Conservation (phyloP, 2,329 filamentous ascomycete species). For the Dactylellina cionopaga region DNA sequence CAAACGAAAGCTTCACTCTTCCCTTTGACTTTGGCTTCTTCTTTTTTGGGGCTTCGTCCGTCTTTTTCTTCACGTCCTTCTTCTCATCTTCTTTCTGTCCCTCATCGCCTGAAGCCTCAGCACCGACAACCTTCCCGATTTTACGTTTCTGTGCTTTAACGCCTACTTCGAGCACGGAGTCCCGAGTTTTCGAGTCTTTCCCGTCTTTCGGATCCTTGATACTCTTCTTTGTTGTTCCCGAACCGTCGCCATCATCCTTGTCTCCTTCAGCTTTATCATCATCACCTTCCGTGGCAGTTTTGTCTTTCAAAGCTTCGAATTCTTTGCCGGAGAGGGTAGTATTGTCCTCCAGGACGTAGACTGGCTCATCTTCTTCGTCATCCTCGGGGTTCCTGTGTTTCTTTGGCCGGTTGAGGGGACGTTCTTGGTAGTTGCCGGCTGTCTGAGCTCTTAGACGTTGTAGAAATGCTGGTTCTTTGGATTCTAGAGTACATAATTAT, state of each 20-base stretch:
- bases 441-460: slow-evolving; percentile 55
- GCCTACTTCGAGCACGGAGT: slow-evolving; percentile 55
- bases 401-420: slow-evolving; percentile 61
- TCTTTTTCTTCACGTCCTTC: slow-evolving; percentile 20
- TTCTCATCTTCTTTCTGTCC: slow-evolving; percentile 13
- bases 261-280: slow-evolving; percentile 51
- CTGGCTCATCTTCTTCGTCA: slow-evolving; percentile 79
- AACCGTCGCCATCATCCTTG: slow-evolving; percentile 53
- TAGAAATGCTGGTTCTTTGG: slow-evolving; percentile 56
- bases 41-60: slow-evolving; percentile 27
- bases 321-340: slow-evolving; percentile 68
- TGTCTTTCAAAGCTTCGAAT: slow-evolving; percentile 62
- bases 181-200: slow-evolving; percentile 53
- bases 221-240: too few species aligned
- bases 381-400: slow-evolving; percentile 68
- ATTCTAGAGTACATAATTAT: slow-evolving; percentile 53
- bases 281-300: slow-evolving; percentile 44
- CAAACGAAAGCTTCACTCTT: slow-evolving; percentile 56
- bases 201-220: slow-evolving; percentile 56
- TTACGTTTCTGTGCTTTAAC: slow-evolving; percentile 42
- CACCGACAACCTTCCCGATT: slow-evolving; percentile 52
- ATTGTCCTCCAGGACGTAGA: slow-evolving; percentile 77
- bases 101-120: slow-evolving; percentile 18
- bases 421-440: slow-evolving; percentile 65
- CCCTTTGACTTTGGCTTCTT: slow-evolving; percentile 56